A percentile compares a stretch with the other conserved stretches of the same genome.
Conservation (phyloP, 208 protist genomes). For the Phytomonas sp. region DNA sequence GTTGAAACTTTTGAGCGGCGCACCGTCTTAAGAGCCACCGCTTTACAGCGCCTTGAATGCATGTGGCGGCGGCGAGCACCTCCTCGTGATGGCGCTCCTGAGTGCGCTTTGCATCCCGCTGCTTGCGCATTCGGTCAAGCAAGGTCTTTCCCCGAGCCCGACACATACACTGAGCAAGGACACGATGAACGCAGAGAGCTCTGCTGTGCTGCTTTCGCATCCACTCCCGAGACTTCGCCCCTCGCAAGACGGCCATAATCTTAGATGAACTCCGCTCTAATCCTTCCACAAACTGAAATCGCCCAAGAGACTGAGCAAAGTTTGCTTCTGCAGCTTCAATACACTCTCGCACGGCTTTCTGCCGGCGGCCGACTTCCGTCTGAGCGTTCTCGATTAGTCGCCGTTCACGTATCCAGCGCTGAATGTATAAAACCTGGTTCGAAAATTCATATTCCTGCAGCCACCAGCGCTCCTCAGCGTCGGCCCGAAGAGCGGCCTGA, state of each 20-base stretch:
- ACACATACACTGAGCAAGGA: constrained; percentile 30
- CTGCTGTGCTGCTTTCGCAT: constrained; percentile 13
- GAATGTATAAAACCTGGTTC: constrained; percentile 16
- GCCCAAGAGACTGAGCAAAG: no score
- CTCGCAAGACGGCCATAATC: constrained; percentile 45
- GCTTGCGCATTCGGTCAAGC: constrained; percentile 21
- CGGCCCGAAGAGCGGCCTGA: not conserved
- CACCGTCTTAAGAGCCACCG: constrained; percentile 21
- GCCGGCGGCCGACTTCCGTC: constrained; percentile 10
- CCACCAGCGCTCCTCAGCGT: no score
- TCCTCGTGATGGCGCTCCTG: constrained; percentile 40
- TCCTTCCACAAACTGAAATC: constrained; percentile 8
- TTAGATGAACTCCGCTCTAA: constrained; percentile 18
- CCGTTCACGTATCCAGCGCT: constrained; percentile 38
- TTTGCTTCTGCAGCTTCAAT: constrained; percentile 15
- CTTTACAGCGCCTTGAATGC: constrained; percentile 40
- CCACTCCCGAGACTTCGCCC: constrained; percentile 23
- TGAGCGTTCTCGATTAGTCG: constrained; percentile 8
- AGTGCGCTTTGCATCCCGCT: constrained; percentile 8
- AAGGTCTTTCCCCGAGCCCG: constrained; percentile 17
- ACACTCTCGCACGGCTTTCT: constrained; percentile 24
- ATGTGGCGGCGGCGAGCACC: constrained; percentile 32
- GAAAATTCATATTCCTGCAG: no score
- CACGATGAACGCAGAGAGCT: constrained; percentile 19
- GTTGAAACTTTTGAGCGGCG: constrained; percentile 23